phyloP scores from a whole-genome alignment of 225 moss, liverwort and hornwort species.

The Thuidium tamariscinum region DNA sequence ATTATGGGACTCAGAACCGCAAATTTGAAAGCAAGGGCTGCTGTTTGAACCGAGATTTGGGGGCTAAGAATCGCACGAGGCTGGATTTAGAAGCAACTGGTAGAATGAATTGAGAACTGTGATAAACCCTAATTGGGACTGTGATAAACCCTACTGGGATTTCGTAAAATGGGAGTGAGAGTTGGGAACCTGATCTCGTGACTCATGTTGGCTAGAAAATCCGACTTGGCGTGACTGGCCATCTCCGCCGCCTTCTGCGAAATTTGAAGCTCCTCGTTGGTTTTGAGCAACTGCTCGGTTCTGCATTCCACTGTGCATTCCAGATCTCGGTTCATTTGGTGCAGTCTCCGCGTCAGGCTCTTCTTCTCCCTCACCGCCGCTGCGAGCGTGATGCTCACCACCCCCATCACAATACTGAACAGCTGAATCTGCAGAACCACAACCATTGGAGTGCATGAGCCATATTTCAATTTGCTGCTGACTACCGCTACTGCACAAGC shows the following conservation, averaged over 20 bases:
- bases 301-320: constrained; percentile 43
- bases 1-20: neutral
- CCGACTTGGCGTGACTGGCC: constrained; percentile 67
- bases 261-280: constrained; percentile 55
- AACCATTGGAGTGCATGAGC: neutral
- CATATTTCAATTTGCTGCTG: neutral
- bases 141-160: neutral
- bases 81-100: neutral
- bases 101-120: neutral
- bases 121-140: neutral
- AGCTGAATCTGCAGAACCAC: constrained; percentile 36
- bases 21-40: neutral
- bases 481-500: neutral
- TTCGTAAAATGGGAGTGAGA: neutral
- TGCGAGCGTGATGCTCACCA: constrained; percentile 58
- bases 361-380: constrained; percentile 68
- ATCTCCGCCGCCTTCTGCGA: constrained; percentile 60
- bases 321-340: constrained; percentile 42
- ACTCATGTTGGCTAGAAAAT: constrained; percentile 84
- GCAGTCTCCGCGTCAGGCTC: constrained; percentile 33
- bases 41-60: neutral
- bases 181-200: constrained; percentile 63
- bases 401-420: constrained; percentile 47
- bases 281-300: constrained; percentile 45
- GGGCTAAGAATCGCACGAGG: neutral